Conservation (phyloP, 2,329 filamentous ascomycete species). For the Aureobasidium sp. region DNA sequence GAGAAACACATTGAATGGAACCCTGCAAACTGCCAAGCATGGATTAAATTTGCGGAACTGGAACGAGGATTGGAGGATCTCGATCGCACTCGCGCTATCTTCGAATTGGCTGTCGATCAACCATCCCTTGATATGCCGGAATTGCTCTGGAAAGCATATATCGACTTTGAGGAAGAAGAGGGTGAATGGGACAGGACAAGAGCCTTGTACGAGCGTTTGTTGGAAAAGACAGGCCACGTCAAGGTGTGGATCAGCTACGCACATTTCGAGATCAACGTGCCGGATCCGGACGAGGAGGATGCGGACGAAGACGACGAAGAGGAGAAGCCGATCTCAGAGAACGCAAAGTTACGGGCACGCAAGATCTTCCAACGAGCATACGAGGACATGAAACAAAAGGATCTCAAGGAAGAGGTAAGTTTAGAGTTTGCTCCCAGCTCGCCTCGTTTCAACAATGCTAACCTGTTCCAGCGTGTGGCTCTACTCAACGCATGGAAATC, state of each 20-base stretch:
- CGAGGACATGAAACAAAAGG: constrained; percentile 78
- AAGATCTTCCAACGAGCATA: constrained; percentile 79
- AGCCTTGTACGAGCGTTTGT: constrained; percentile 76
- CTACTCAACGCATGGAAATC: constrained; percentile 86
- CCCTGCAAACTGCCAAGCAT: constrained; percentile 79
- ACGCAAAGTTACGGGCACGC: constrained; percentile 74
- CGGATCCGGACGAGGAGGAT: constrained; percentile 61
- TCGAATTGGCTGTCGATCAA: constrained; percentile 80
- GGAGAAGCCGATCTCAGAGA: constrained; percentile 62
- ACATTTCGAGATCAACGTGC: constrained; percentile 95
- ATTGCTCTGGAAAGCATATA: constrained; percentile 94
- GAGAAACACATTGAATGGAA: constrained; percentile 94
- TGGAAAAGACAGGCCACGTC: constrained; percentile 94
- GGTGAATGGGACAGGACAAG: constrained; percentile 81
- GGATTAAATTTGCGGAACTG: constrained; percentile 93
- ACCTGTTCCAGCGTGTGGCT: constrained; percentile 58
- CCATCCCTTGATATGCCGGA: constrained; percentile 91
- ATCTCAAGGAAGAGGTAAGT: constrained; percentile 75
- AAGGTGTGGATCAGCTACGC: constrained; percentile 99
- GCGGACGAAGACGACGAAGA: constrained; percentile 50
- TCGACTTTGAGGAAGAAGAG: constrained; percentile 96
- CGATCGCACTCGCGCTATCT: constrained; percentile 82
- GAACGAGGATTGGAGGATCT: constrained; percentile 87
- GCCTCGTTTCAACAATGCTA: constrained; percentile 23
- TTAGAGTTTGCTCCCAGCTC: not conserved